Evolutionary conservation across 73 alveolate species (phyloP), one percentile per base, ranked within the genome.

Genomic region (Paramecium caudatum): DNA sequence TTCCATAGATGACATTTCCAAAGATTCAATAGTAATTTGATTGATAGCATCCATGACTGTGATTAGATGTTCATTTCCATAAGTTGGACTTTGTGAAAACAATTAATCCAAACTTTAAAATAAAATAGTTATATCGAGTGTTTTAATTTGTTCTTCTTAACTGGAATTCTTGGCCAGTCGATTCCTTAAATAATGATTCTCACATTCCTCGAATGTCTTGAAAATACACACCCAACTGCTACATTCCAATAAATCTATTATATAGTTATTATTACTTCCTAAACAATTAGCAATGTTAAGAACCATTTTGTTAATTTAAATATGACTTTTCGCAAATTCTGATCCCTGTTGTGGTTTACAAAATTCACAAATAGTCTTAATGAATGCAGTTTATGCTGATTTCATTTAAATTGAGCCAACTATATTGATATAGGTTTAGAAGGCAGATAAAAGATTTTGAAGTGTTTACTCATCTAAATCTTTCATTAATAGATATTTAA

Each of bases 261-360:
- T 21, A 74, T 41, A 30, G 17, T 39, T 15, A 74, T 9, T 12
- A 23, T 39, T 74, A 74, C 88, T 74, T 74, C 88, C 88, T 74
- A 74, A 74, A 74, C 88, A 74, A 21, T 74, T 74, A 15, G 88
- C 88, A 4, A 74, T 74, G 21, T 74, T 74, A 9, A 74, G 55
- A 34, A 74, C 88, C 88, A 74, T 74, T 74, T 74, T 74, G 21
- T 74, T 74, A 21, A 74, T 74, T 41, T 74, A 13, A 4, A 74
- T 74, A 74, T 74, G 88, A 10, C 55, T 74, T 25, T 74, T 74
- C 0, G 88, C 33, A 43, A 74, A 74, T 21, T 74, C 88, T 12
- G 36, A n/a, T 12, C 65, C 65, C 15, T 16, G 8, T 0, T 7
- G 8, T 0, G 88, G 88, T 74, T 74, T 74, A 74, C 88, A 74